A percentile compares a stretch with the other conserved stretches of the same genome.
Conservation (phyloP, 805 yeast genomes). For the Starmerella riodocensis region DNA sequence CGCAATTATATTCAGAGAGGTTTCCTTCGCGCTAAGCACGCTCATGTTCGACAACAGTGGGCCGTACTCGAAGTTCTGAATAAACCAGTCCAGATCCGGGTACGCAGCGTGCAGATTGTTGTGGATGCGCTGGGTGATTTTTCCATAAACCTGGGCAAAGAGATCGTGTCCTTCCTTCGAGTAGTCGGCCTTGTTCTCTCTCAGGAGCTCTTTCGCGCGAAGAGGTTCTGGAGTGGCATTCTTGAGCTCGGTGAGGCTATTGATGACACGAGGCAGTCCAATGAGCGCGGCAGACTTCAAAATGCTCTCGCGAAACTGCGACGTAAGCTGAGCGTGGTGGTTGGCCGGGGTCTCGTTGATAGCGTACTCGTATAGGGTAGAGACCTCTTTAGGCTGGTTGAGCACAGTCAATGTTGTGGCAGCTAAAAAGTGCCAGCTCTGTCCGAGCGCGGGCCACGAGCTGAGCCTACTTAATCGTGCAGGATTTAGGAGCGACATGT, state of each 20-base stretch:
- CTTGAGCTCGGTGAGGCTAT: constrained; percentile 52
- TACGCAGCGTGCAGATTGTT: constrained; percentile 59
- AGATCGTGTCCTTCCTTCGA: constrained; percentile 42
- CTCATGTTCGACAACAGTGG: constrained; percentile 60
- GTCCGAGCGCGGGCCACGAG: constrained; percentile 40
- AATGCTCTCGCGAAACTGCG: constrained; percentile 59
- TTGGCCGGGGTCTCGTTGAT: constrained; percentile 24
- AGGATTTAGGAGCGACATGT: constrained; percentile 33
- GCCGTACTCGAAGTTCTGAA: constrained; percentile 60
- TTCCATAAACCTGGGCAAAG: constrained; percentile 66
- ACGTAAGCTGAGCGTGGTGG: constrained; percentile 30
- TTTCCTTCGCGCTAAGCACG: constrained; percentile 50
- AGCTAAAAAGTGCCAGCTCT: constrained; percentile 65
- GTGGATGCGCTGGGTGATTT: constrained; percentile 54
- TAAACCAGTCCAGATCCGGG: constrained; percentile 72
- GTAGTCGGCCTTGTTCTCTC: constrained; percentile 20
- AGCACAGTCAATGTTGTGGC: constrained; percentile 72
- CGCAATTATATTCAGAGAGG: constrained; percentile 64
- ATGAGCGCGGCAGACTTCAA: constrained; percentile 65
- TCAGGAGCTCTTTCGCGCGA: constrained; percentile 26
- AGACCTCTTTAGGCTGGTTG: constrained; percentile 70
- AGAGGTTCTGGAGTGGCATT: constrained; percentile 48
- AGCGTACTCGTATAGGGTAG: constrained; percentile 60
- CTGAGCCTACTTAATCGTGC: constrained; percentile 43
- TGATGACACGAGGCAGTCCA: constrained; percentile 78